Evolutionary conservation across 2,329 filamentous ascomycete genomes (phyloP), one percentile per base, ranked within the genome.

Genomic region (Trichoderma sp.): DNA sequence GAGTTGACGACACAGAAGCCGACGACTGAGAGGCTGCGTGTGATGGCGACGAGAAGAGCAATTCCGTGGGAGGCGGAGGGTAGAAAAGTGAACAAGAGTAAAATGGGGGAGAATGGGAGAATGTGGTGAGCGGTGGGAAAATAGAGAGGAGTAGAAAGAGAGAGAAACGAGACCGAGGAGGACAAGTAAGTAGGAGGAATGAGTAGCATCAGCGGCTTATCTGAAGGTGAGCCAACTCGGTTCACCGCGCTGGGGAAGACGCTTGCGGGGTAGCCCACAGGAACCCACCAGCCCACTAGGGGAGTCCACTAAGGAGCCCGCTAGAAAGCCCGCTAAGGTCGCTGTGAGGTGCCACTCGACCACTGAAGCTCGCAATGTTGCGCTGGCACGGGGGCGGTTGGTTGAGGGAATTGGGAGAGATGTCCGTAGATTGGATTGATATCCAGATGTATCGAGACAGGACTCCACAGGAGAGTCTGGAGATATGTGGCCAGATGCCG

Each of bases 161-260:
- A 50, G 29, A 45, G 16, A 31, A 24, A 38, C 24, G 68, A 38
- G 9, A 27, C 21, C 31, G 6, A 71, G 71, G 4, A 74, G 71
- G 3, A 74, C 74, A 11, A 75, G 77, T 27, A 33, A 63, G 29
- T 24, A 63, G n/a, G 45, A 75, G 18, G 56, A 66, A 73, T 14
- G 33, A 33, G 38, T 74, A 76, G 16, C 74, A 77, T 27, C 68
- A 73, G 59, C 68, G 68, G 59, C 60, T 73, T 65, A 53, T 73
- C 69, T 73, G 60, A 73, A 71, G 69, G 69, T 73, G 69, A 73
- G 24, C 68, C 35, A 63, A 35, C 59, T 64, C 35, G 69, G 69
- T 73, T 63, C 69, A 73, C 69, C 69, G 56, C 69, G 56, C 62
- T 65, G 62, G 62, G 35, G 62, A 59, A 45, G 27, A 56, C 45